These are phyloP conservation scores for Pyrus betulifolia DNA, from an alignment of 306 rosid genomes.

Conservation along the genomic window DNA sequence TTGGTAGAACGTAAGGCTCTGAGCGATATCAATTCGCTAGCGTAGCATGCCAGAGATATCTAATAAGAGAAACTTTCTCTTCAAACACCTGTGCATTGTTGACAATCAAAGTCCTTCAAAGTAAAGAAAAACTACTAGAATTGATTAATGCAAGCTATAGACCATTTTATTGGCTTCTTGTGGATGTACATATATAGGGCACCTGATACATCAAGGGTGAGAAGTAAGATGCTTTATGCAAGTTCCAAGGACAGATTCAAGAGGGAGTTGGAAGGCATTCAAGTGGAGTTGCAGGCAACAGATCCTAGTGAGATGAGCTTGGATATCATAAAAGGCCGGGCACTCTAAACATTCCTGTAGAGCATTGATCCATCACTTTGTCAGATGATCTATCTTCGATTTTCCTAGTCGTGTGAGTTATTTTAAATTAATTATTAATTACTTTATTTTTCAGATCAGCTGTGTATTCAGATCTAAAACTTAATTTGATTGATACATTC, in stretches of 20 bases:
- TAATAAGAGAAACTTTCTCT: no score
- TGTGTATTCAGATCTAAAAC: background rate
- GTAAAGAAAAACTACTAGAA: no score
- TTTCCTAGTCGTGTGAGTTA: background rate
- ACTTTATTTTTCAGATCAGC: background rate
- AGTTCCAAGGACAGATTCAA: slow-evolving; percentile 30
- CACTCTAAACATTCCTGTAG: background rate
- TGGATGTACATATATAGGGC: slow-evolving; percentile 7
- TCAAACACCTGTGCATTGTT: no score
- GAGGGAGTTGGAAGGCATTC: slow-evolving; percentile 26
- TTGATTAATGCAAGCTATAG: background rate
- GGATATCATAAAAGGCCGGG: slow-evolving; percentile 15
- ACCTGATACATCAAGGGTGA: slow-evolving; percentile 20
- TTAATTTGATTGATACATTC: background rate
- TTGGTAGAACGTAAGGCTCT: background rate
- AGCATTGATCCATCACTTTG: background rate
- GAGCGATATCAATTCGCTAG: no score
- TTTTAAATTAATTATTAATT: background rate
- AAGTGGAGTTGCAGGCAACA: slow-evolving; percentile 24
- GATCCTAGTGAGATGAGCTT: slow-evolving; percentile 28
- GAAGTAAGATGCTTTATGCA: slow-evolving; percentile 33
- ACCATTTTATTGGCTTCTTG: background rate
- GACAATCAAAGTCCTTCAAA: no score
- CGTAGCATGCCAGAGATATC: no score
- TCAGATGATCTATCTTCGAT: background rate